phyloP scores from a whole-genome alignment of 495 filamentous ascomycete species.

The Geoglossum glabrum region DNA sequence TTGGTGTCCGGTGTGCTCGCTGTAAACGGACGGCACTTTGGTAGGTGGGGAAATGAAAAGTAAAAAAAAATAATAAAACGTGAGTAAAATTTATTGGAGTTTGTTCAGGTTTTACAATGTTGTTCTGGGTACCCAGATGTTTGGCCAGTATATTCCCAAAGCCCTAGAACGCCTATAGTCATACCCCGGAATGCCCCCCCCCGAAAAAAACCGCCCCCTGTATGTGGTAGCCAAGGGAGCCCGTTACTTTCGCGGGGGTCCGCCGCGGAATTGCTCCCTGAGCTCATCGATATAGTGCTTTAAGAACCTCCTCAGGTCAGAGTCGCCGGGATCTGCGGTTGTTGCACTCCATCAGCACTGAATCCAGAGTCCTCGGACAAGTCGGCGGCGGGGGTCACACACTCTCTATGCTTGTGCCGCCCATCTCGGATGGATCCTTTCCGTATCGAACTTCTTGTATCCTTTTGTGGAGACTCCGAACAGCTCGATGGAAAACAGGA shows the following conservation, averaged over 20 bases:
- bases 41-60: too few relatives aligned
- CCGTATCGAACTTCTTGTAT: conserved; percentile 32
- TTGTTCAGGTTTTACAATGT: neutral
- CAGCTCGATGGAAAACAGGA: conserved; percentile 36
- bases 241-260: conserved; percentile 16
- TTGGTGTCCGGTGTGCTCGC: conserved; percentile 12
- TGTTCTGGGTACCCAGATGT: neutral
- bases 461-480: conserved; percentile 32
- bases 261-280: conserved; percentile 33
- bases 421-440: conserved; percentile 35
- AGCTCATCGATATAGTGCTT: conserved; percentile 38
- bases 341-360: neutral
- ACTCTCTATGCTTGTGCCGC: conserved; percentile 37
- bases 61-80: too few relatives aligned
- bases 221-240: neutral
- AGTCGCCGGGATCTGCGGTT: neutral
- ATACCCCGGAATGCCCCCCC: neutral
- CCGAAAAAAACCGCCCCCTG: neutral
- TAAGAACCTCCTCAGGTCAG: conserved; percentile 26
- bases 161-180: neutral
- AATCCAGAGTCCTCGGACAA: neutral
- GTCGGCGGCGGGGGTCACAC: conserved; percentile 5
- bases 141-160: neutral
- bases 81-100: too few relatives aligned
- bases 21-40: neutral